Evolutionary conservation across 257 asterid species (phyloP), one percentile per base, ranked within the genome.

Genomic region (Lantana camara): DNA sequence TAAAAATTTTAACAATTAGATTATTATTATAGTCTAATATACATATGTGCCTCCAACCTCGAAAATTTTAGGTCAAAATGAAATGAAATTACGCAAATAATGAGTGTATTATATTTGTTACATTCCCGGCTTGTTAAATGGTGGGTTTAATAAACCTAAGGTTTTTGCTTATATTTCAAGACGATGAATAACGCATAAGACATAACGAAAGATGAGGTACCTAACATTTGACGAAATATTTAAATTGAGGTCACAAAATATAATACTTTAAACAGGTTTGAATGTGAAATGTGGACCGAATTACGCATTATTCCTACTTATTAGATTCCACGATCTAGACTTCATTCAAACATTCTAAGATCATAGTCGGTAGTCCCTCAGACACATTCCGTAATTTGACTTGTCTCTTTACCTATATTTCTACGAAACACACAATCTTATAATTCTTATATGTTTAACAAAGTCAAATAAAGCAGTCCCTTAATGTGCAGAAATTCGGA

Each of bases 401-500:
- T 35, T 13, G 62, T 19, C 54, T 7, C 16, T 56, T 20, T 45
- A 13, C 57, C 2, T 37, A 37, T 16, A 48, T 44, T 59, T 53
- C 44, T 29, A 13, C 34, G 23, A n/a, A 37, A 42, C 22, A 12
- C 47, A 44, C 29, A 16, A 2, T 54, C 13, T 6, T n/a, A n/a
- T 58, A 32, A 12, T 13, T 35, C 14, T 17, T 3, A 4, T 9
- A 50, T 23, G 30, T 16, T 15, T 11, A 17, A 45, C 16, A 21
- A 21, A 67, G 74, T 73, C 78, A 73, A 63, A 56, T 27, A 46
- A 35, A 48, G 1, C 20, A 45, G 17, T n/a, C n/a, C n/a, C n/a
- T n/a, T n/a, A n/a, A n/a, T n/a, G n/a, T n/a, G 35, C 38, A 30
- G 1, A 29, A 17, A 21, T 37, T 40, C n/a, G 7, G 37, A 38